A percentile compares a stretch with the other conserved stretches of the same genome.
Conservation (phyloP, 177 flowering plant species). For the Vitis hybrid region DNA sequence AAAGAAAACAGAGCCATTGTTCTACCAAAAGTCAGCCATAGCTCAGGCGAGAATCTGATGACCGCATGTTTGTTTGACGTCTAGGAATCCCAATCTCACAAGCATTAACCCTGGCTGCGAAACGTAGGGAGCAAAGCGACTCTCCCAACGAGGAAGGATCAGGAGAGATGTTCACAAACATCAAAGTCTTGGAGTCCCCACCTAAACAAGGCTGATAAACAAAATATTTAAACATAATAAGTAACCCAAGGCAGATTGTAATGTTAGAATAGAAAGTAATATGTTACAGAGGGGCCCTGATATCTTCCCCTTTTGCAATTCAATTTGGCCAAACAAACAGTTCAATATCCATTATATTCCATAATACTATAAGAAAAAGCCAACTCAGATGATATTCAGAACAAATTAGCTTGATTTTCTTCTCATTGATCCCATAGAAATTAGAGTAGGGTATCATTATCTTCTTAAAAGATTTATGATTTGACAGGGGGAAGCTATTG, state of each 20-base stretch:
- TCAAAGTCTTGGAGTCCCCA: constrained; percentile 86
- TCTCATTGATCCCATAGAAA: too few species aligned
- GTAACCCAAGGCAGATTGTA: background rate
- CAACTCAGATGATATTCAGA: too few species aligned
- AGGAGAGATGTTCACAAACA: constrained; percentile 86
- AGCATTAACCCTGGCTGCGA: constrained; percentile 85
- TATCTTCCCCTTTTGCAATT: background rate
- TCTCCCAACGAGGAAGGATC: constrained; percentile 69
- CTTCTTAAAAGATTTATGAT: too few species aligned
- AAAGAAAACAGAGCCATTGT: constrained; percentile 3
- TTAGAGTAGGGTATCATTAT: too few species aligned
- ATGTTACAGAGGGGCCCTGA: background rate
- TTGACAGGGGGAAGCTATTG: too few species aligned
- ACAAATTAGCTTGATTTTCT: too few species aligned
- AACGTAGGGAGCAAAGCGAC: constrained; percentile 81
- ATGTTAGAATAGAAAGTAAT: background rate
- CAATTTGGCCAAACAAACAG: too few species aligned
- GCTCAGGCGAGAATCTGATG: constrained; percentile 65
- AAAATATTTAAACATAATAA: background rate
- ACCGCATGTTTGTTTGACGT: constrained; percentile 59
- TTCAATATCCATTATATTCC: too few species aligned
- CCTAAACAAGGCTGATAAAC: constrained; percentile 81
- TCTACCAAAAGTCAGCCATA: constrained; percentile 39
- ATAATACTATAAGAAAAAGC: too few species aligned
- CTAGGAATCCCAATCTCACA: constrained; percentile 89